phyloP scores from a whole-genome alignment of 2,329 filamentous ascomycete species.

The Ophiobolus disseminans region DNA sequence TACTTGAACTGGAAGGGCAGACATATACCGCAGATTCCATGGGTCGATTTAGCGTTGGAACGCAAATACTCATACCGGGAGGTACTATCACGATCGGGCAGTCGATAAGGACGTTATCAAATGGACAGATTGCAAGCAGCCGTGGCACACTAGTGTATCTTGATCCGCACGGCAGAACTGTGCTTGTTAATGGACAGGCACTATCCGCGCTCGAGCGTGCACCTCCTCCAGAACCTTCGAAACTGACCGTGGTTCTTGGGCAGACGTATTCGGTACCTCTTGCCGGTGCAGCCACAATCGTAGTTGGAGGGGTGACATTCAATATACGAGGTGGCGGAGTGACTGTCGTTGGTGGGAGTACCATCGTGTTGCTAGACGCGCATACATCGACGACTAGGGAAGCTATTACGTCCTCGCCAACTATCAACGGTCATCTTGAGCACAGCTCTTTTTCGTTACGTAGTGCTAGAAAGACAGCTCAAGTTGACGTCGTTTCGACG shows the following conservation, averaged over 20 bases:
- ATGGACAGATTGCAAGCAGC: background rate
- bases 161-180: slow-evolving; percentile 1
- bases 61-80: background rate
- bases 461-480: too few relatives aligned
- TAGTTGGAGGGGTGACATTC: background rate
- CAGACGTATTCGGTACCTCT: background rate
- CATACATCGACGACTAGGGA: too few relatives aligned
- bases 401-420: too few relatives aligned
- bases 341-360: background rate
- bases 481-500: too few relatives aligned
- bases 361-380: background rate
- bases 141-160: background rate
- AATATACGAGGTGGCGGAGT: background rate
- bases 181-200: background rate
- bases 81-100: background rate
- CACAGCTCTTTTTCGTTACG: too few relatives aligned
- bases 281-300: background rate
- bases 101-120: background rate
- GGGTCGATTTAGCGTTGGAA: background rate
- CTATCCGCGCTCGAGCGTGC: background rate
- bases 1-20: background rate
- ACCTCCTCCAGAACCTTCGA: background rate
- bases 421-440: too few relatives aligned
- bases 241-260: background rate
- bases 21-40: background rate